phyloP scores from a whole-genome alignment of 805 yeast genomes.

The Schwanniomyces vanrijiae region DNA sequence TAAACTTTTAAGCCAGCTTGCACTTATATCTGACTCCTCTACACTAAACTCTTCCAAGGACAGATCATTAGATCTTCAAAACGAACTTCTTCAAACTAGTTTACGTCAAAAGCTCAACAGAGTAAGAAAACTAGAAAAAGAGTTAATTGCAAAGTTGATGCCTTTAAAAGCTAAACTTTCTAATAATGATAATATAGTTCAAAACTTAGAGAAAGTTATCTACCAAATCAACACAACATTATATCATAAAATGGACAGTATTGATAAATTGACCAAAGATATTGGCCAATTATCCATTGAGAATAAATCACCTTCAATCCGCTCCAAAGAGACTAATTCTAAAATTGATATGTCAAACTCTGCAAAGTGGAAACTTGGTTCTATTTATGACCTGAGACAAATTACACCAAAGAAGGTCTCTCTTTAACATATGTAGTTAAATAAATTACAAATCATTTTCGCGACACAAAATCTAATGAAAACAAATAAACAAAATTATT shows the following conservation, averaged over 20 bases:
- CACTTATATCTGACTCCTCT: slow-evolving; percentile 11
- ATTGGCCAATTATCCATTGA: slow-evolving; percentile 5
- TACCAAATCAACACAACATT: slow-evolving; percentile 25
- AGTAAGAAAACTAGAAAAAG: slow-evolving; percentile 21
- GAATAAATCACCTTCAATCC: neutral
- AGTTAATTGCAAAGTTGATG: slow-evolving; percentile 25
- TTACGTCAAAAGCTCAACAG: slow-evolving; percentile 26
- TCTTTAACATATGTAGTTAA: neutral
- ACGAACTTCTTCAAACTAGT: slow-evolving; percentile 20
- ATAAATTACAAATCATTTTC: neutral
- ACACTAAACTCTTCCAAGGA: slow-evolving; percentile 10
- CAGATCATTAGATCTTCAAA: slow-evolving; percentile 32
- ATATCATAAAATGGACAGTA: slow-evolving; percentile 9
- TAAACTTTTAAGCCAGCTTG: slow-evolving; percentile 25
- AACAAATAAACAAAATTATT: neutral
- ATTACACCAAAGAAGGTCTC: neutral
- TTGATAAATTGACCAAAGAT: slow-evolving; percentile 13
- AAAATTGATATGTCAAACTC: neutral
- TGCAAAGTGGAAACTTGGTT: neutral
- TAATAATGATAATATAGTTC: slow-evolving; percentile 15
- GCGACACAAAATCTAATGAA: slow-evolving; percentile 1
- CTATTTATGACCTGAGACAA: neutral
- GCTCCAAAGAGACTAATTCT: neutral
- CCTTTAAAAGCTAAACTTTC: slow-evolving; percentile 30
- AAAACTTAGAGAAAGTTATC: slow-evolving; percentile 27